A percentile compares a stretch with the other conserved stretches of the same genome.
phyloP scores from a whole-genome alignment of 768 basidiomycete species.

The Russula foetens region DNA sequence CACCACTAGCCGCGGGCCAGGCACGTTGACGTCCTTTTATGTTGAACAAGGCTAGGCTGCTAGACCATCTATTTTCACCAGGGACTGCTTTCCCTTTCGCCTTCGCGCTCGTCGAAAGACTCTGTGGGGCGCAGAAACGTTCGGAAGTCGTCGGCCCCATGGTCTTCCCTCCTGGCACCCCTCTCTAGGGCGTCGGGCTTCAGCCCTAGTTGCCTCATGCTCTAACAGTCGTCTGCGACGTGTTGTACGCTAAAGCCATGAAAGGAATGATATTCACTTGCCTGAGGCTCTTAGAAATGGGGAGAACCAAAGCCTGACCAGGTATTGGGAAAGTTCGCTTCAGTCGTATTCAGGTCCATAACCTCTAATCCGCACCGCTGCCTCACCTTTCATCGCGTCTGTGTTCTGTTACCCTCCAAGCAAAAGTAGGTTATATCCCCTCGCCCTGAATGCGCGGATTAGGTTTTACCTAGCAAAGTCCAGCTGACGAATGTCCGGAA shows the following conservation, averaged over 20 bases:
- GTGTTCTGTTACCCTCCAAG: too few relatives aligned
- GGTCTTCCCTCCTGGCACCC: conserved; percentile 54
- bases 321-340: too few relatives aligned
- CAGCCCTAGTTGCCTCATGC: background rate
- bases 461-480: too few relatives aligned
- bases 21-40: conserved; percentile 29
- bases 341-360: too few relatives aligned
- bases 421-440: too few relatives aligned
- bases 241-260: background rate
- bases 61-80: conserved; percentile 19
- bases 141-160: conserved; percentile 57
- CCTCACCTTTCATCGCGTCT: too few relatives aligned
- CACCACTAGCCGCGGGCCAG: conserved; percentile 61
- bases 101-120: conserved; percentile 61
- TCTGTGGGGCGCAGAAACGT: conserved; percentile 56
- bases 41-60: background rate
- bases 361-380: too few relatives aligned
- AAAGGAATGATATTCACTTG: background rate
- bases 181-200: background rate
- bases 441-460: too few relatives aligned
- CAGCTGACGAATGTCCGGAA: too few relatives aligned
- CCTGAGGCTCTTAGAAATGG: too few relatives aligned
- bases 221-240: background rate
- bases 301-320: too few relatives aligned
- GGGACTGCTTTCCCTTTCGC: conserved; percentile 76